Evolutionary conservation across 2,329 filamentous ascomycete species (phyloP).

Genomic region (Massarina eburnea): DNA sequence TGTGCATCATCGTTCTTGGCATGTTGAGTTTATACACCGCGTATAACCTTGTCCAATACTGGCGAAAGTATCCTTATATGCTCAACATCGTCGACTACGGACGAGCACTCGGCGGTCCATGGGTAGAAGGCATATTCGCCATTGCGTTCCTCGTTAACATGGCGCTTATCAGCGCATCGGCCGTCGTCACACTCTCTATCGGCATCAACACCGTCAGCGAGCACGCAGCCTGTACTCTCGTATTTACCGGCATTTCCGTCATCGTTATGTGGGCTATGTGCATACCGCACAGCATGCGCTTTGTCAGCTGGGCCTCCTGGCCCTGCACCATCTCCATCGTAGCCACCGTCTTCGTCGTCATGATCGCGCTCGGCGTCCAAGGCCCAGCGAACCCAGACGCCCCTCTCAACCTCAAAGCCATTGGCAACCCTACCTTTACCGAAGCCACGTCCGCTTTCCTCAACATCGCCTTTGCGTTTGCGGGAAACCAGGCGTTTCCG

Average conservation of each 20-base stretch:
- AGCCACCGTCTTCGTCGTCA: slow-evolving; percentile 19
- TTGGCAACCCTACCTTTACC: slow-evolving; percentile 24
- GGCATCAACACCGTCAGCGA: slow-evolving; percentile 30
- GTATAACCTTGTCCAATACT: slow-evolving; percentile 33
- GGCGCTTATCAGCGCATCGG: slow-evolving; percentile 29
- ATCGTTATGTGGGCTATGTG: slow-evolving; percentile 31
- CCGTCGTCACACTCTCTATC: slow-evolving; percentile 30
- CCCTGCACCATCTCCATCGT: slow-evolving; percentile 27
- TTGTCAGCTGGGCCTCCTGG: slow-evolving; percentile 31
- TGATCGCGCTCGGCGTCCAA: slow-evolving; percentile 29
- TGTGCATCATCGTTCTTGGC: slow-evolving; percentile 27
- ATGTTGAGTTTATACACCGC: slow-evolving; percentile 30
- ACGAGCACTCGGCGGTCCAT: slow-evolving; percentile 27
- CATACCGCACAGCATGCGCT: slow-evolving; percentile 30
- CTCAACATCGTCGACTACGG: slow-evolving; percentile 34
- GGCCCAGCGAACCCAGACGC: slow-evolving; percentile 21
- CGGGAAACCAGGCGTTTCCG: slow-evolving; percentile 31
- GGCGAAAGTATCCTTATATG: slow-evolving; percentile 33
- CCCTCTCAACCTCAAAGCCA: slow-evolving; percentile 25
- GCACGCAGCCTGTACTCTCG: slow-evolving; percentile 32
- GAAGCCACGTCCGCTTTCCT: slow-evolving; percentile 26
- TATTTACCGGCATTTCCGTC: slow-evolving; percentile 24
- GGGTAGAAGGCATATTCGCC: slow-evolving; percentile 28
- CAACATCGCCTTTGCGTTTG: slow-evolving; percentile 31
- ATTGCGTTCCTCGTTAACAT: slow-evolving; percentile 31